Evolutionary conservation across 169 alveolate genomes (phyloP).

Genomic region (Perkinsus marinus): DNA sequence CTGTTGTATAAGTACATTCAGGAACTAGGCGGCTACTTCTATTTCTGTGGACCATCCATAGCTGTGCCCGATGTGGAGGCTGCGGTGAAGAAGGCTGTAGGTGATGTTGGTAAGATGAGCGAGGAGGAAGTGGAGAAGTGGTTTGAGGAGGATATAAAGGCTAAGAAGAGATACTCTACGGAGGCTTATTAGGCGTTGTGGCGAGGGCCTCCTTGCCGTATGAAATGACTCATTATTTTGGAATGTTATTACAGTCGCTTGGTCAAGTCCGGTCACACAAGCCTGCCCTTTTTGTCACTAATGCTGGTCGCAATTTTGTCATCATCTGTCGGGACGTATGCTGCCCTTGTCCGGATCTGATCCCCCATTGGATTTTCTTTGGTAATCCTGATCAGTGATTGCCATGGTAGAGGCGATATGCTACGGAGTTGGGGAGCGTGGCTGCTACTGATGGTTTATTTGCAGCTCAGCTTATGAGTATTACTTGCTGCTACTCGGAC

Average conservation of each 20-base stretch:
- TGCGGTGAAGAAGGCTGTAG: not conserved
- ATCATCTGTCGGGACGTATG: not conserved
- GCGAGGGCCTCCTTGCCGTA: no score
- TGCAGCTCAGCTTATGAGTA: not conserved
- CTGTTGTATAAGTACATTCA: slow-evolving; percentile 12
- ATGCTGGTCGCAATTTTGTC: no score
- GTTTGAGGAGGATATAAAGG: not conserved
- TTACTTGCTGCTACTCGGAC: not conserved
- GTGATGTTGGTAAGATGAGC: not conserved
- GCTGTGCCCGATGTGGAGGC: slow-evolving; percentile 11
- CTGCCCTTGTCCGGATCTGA: not conserved
- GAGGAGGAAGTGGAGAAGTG: not conserved
- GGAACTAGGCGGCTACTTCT: slow-evolving; percentile 22
- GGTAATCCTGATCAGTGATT: no score
- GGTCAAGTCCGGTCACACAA: no score
- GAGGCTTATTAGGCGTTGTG: not conserved
- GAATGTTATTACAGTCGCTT: no score
- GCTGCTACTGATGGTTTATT: not conserved
- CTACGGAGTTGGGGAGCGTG: no score
- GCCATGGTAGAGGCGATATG: no score
- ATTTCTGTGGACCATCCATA: slow-evolving; percentile 24
- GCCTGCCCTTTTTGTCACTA: not conserved
- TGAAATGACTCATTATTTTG: no score
- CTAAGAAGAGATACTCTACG: not conserved
- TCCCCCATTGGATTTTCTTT: no score